A percentile compares a stretch with the other conserved stretches of the same genome.
phyloP scores from a whole-genome alignment of 768 basidiomycete species.

The Cyclocybe aegerita region DNA sequence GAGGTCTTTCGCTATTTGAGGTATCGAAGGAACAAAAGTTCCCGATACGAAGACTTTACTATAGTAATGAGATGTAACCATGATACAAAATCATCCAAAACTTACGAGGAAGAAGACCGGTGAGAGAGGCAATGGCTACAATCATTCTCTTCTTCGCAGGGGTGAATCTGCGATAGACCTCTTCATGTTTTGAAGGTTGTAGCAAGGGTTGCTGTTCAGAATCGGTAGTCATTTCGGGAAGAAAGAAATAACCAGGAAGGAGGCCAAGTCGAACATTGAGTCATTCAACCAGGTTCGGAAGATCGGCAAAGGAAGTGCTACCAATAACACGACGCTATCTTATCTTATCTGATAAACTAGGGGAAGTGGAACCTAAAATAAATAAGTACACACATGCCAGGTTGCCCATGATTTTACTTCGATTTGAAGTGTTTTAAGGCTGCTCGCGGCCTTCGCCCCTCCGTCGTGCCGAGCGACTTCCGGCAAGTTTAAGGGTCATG shows the following conservation, averaged over 20 bases:
- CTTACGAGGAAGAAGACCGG: constrained; percentile 60
- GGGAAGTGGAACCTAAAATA: too few species aligned
- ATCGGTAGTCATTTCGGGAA: constrained; percentile 8
- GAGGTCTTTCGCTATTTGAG: constrained; percentile 66
- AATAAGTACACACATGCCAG: too few species aligned
- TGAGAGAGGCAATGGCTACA: constrained; percentile 52
- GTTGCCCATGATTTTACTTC: too few species aligned
- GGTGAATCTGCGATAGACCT: constrained; percentile 16
- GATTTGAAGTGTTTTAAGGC: too few species aligned
- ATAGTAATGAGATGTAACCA: too few species aligned
- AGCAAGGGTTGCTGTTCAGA: constrained; percentile 2
- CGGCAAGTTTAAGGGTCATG: too few species aligned
- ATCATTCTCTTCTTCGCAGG: constrained; percentile 30
- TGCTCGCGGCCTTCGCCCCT: too few species aligned
- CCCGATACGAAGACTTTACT: constrained; percentile 60
- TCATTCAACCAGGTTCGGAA: background rate
- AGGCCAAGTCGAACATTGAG: background rate
- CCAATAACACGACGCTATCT: too few species aligned
- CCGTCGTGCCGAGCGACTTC: too few species aligned
- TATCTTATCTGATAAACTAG: too few species aligned
- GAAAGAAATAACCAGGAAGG: background rate
- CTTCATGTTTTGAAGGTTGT: constrained; percentile 10
- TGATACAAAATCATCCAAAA: background rate
- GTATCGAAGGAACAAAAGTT: constrained; percentile 70
- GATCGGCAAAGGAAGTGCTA: too few species aligned